Conservation (phyloP, 352 stramenopile species). For the Phytopythium vexans region DNA sequence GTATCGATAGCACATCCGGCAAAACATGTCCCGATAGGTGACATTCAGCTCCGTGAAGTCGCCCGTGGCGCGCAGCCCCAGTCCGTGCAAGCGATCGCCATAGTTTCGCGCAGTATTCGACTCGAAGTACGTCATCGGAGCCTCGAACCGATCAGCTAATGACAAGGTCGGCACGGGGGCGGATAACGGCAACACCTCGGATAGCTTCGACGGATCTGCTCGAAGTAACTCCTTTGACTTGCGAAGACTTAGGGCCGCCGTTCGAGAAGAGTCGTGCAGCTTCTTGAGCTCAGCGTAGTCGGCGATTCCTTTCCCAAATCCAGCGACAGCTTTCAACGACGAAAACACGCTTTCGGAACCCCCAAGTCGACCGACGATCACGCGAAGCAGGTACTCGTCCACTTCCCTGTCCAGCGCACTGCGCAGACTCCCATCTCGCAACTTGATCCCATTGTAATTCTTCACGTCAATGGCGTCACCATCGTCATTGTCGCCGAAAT, state of each 20-base stretch:
- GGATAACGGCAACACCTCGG: conserved; percentile 23
- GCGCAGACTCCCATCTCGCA: conserved; percentile 27
- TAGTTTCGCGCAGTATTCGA: conserved; percentile 50
- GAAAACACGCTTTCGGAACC: conserved; percentile 53
- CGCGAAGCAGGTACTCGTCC: conserved; percentile 67
- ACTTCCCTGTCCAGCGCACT: conserved; percentile 62
- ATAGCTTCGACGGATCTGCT: conserved; percentile 23
- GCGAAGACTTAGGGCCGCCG: conserved; percentile 37
- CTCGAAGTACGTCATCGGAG: conserved; percentile 61
- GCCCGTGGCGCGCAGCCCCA: conserved; percentile 46
- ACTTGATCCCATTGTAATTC: conserved; percentile 55
- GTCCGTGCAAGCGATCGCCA: conserved; percentile 23
- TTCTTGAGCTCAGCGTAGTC: conserved; percentile 78
- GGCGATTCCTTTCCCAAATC: conserved; percentile 54
- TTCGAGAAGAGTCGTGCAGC: conserved; percentile 32
- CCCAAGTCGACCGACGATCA: conserved; percentile 55
- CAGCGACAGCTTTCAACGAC: conserved; percentile 51
- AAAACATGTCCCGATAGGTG: conserved; percentile 91
- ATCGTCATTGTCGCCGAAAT: conserved; percentile 91
- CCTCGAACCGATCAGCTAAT: conserved; percentile 40
- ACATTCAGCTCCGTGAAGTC: conserved; percentile 77
- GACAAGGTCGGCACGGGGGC: conserved; percentile 8
- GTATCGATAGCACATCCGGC: conserved; percentile 91
- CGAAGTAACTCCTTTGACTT: conserved; percentile 38
- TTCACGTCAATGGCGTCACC: conserved; percentile 73